Base-by-base conservation (phyloP, 2,329 filamentous ascomycete species). In the Niveomyces coronatus region DNA sequence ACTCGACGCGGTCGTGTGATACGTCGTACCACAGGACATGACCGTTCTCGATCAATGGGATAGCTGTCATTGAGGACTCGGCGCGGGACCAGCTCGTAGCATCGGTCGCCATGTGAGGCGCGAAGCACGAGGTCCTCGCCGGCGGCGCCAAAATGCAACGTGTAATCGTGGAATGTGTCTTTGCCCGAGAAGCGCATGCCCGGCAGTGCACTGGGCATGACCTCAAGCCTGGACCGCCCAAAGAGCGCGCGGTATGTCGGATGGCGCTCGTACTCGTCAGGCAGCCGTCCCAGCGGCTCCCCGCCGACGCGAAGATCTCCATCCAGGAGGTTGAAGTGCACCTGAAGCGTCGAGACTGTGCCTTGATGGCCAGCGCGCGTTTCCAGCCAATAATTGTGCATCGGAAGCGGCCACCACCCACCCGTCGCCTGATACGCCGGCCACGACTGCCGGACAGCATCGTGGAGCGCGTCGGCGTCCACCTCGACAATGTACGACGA, bases 251-350 rank as follows among this genome's bases (percentile, higher is more conserved):
- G 9, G 43, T 70, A 77, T 1, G 52, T 53, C 0, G 46, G 9
- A 37, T 71, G 57, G 0, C 11, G 7, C 24, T 64, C 55, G 35
- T 71, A 78, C 0, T 61, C 43, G 0, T 9, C 3, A 0, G 73
- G 73, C 0, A 77, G 55, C 2, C 65, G 60, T 4, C 61, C 50
- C 0, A 76, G 45, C 0, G 69, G 71, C 1, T 54, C 29, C 0
- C 73, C 72, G 40, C 76, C 60, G 1, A 79, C 61, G 0, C 76
- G 56, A 0, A 80, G 52, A 18, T 67, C 57, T 0, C 67, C 72
- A 0, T 60, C 67, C 3, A 79, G 44, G 1, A 74, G 35, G 43
- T 74, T 72, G 45, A 67, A 68, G 17, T 68, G 62, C 4, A 71
- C 57, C 3, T 20, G 7, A 18, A 57, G 13, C n/a, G n/a, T 33